Conservation (phyloP, 1,139 yeast species). For the Geotrichum europaeum region DNA sequence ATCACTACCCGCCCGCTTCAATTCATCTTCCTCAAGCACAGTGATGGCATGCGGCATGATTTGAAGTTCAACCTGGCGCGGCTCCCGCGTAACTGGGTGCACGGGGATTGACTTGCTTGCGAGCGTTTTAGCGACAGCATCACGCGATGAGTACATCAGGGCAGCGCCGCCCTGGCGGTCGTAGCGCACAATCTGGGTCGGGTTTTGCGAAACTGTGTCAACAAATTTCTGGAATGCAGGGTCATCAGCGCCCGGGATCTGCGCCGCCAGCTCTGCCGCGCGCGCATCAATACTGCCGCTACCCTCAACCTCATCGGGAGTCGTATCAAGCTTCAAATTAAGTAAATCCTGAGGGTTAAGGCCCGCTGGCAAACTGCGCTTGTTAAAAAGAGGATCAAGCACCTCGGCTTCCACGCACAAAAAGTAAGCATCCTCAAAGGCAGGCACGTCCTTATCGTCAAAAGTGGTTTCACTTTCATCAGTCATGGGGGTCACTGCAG, state of each 20-base stretch:
- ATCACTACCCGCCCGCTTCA: constrained; percentile 19
- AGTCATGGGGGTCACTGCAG: neutral
- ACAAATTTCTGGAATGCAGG: constrained; percentile 73
- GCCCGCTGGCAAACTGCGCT: constrained; percentile 12
- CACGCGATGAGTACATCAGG: constrained; percentile 61
- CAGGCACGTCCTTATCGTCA: neutral
- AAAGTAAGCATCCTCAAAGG: constrained; percentile 6
- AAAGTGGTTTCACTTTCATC: neutral
- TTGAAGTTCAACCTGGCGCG: constrained; percentile 74
- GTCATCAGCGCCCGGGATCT: constrained; percentile 40
- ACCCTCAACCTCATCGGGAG: constrained; percentile 2
- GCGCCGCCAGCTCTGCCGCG: constrained; percentile 6
- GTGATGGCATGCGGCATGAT: constrained; percentile 90
- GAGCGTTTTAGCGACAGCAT: constrained; percentile 43
- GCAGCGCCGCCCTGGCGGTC: constrained; percentile 63
- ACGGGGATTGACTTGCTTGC: constrained; percentile 30
- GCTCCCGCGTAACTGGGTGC: constrained; percentile 36
- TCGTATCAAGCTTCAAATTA: constrained; percentile 8
- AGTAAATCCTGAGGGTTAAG: constrained; percentile 15
- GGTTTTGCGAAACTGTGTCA: constrained; percentile 68
- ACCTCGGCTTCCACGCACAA: constrained; percentile 16
- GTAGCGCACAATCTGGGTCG: constrained; percentile 80
- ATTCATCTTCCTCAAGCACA: constrained; percentile 53
- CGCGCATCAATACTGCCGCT: neutral
- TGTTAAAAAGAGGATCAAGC: constrained; percentile 15